Conservation (phyloP, 257 asterid species). For the Hygrophila difformis region DNA sequence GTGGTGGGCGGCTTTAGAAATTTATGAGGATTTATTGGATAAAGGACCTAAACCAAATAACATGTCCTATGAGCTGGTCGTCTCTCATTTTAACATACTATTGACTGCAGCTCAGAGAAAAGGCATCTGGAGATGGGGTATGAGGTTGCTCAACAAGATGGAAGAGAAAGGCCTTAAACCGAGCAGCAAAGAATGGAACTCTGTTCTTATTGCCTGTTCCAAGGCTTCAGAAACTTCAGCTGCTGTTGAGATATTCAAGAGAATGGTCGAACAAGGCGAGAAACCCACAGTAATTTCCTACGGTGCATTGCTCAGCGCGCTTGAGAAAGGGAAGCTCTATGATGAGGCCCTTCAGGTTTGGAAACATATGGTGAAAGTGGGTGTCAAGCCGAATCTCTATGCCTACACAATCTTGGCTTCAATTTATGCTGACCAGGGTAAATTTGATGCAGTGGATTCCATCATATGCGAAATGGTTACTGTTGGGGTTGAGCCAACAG, state of each 20-base stretch:
- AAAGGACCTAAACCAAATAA: constrained; percentile 81
- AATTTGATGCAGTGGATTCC: constrained; percentile 47
- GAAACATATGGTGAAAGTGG: constrained; percentile 78
- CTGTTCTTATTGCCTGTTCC: constrained; percentile 88
- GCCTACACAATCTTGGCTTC: constrained; percentile 95
- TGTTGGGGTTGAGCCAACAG: constrained; percentile 61
- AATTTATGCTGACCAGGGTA: constrained; percentile 52
- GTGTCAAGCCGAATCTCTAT: constrained; percentile 60
- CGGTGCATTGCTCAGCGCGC: constrained; percentile 90
- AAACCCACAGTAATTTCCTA: constrained; percentile 77
- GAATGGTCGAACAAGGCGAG: constrained; percentile 87
- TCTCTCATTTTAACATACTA: constrained; percentile 69
- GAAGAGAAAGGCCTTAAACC: constrained; percentile 94
- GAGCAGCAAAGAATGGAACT: constrained; percentile 75
- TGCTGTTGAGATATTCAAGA: constrained; percentile 69
- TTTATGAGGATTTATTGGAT: constrained; percentile 84
- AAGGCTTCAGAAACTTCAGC: constrained; percentile 82
- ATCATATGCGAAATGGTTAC: constrained; percentile 54
- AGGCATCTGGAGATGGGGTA: constrained; percentile 96
- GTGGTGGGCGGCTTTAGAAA: constrained; percentile 97
- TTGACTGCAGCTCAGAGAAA: constrained; percentile 68
- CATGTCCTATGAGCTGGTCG: constrained; percentile 69
- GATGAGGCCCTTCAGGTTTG: constrained; percentile 79
- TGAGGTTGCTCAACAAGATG: constrained; percentile 76
- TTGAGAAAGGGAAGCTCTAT: constrained; percentile 85